phyloP scores from a whole-genome alignment of 805 yeast species.

The Ogataea henricii region DNA sequence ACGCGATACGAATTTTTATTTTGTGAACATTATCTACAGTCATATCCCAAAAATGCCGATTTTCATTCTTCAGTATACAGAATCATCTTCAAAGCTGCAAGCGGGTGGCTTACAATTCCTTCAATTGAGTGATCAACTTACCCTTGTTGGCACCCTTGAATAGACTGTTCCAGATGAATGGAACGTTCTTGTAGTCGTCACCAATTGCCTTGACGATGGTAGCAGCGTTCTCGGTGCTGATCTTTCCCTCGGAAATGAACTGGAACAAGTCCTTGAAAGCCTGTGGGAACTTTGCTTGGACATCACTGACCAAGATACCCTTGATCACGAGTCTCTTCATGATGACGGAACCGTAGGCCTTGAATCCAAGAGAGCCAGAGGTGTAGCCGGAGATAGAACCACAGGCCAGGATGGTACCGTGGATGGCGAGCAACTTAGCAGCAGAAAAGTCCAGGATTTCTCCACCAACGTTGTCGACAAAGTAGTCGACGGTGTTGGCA shows the following conservation, averaged over 20 bases:
- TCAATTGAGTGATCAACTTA: conserved; percentile 49
- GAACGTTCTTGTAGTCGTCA: conserved; percentile 45
- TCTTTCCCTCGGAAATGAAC: conserved; percentile 43
- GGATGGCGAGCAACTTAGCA: conserved; percentile 20
- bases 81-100: too few species aligned
- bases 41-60: too few species aligned
- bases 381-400: conserved; percentile 64
- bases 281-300: conserved; percentile 37
- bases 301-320: conserved; percentile 57
- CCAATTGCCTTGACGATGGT: conserved; percentile 44
- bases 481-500: conserved; percentile 53
- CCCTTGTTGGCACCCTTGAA: conserved; percentile 51
- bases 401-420: conserved; percentile 55
- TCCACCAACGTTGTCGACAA: conserved; percentile 65
- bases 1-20: not conserved
- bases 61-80: too few species aligned
- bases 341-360: conserved; percentile 38
- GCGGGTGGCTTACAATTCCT: not conserved
- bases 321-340: conserved; percentile 50
- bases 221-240: conserved; percentile 38
- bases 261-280: conserved; percentile 39
- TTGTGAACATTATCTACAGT: too few species aligned
- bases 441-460: conserved; percentile 50
- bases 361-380: conserved; percentile 42
- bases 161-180: conserved; percentile 48